Conservation (phyloP, 2,329 filamentous ascomycete species). For the Pestalotiopsis sp. region DNA sequence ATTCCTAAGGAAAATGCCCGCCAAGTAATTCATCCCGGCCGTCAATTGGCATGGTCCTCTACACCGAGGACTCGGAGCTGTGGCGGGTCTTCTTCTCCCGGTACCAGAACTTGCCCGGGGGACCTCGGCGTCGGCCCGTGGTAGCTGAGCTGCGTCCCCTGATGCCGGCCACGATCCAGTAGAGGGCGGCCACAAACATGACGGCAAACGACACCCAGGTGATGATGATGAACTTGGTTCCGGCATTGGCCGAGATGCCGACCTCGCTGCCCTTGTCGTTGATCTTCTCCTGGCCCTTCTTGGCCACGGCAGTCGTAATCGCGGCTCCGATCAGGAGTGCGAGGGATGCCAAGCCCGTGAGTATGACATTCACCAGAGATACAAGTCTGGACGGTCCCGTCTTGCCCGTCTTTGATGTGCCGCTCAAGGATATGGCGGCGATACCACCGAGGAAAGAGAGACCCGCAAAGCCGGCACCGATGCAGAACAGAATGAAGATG, state of each 20-base stretch:
- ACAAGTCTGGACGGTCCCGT: constrained; percentile 26
- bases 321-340: constrained; percentile 45
- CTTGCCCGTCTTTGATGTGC: constrained; percentile 19
- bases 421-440: constrained; percentile 30
- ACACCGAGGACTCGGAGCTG: constrained; percentile 3
- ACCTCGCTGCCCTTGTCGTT: constrained; percentile 45
- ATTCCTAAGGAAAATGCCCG: neutral
- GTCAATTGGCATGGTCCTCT: neutral
- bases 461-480: constrained; percentile 45
- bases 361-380: constrained; percentile 35
- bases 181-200: constrained; percentile 42
- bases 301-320: constrained; percentile 43
- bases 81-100: neutral
- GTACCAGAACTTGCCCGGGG: neutral
- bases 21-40: neutral
- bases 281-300: constrained; percentile 44
- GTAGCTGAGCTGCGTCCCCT: neutral
- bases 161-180: constrained; percentile 36
- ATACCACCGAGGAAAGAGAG: constrained; percentile 45
- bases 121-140: neutral
- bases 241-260: constrained; percentile 46
- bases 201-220: constrained; percentile 51
- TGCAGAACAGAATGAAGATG: constrained; percentile 51
- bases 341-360: constrained; percentile 39
- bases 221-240: constrained; percentile 47